Conservation (phyloP, 148 eudicot genomes). For the Chenopodium berlandieri region DNA sequence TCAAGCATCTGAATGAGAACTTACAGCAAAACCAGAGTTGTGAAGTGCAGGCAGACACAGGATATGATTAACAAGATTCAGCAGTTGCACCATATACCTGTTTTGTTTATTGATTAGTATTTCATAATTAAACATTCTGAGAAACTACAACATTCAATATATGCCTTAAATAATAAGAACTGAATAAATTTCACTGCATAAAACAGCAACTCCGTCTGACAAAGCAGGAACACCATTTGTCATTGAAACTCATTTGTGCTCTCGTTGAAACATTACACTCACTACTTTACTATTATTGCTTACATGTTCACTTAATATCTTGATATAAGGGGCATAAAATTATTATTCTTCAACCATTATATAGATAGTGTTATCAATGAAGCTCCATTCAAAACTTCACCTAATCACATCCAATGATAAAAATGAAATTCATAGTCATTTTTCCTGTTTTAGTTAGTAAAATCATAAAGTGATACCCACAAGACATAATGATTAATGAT, state of each 20-base stretch:
- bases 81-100: conserved; percentile 98
- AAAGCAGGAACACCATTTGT: background rate
- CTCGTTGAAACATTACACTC: background rate
- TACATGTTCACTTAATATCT: background rate
- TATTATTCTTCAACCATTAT: background rate
- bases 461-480: background rate
- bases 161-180: background rate
- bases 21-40: conserved; percentile 96
- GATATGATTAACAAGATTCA: conserved; percentile 68
- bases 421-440: background rate
- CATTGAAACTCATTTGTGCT: background rate
- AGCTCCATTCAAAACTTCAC: background rate
- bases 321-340: background rate
- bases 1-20: conserved; percentile 26
- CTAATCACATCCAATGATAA: background rate
- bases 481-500: background rate
- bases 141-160: background rate
- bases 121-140: background rate
- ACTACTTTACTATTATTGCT: background rate
- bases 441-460: background rate
- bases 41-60: conserved; percentile 95
- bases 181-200: background rate
- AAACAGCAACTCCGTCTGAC: background rate
- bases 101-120: conserved; percentile 12
- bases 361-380: background rate